Evolutionary conservation across 495 filamentous ascomycete genomes (phyloP), one percentile per base, ranked within the genome.

Genomic region (Hypoxylon fuscum): DNA sequence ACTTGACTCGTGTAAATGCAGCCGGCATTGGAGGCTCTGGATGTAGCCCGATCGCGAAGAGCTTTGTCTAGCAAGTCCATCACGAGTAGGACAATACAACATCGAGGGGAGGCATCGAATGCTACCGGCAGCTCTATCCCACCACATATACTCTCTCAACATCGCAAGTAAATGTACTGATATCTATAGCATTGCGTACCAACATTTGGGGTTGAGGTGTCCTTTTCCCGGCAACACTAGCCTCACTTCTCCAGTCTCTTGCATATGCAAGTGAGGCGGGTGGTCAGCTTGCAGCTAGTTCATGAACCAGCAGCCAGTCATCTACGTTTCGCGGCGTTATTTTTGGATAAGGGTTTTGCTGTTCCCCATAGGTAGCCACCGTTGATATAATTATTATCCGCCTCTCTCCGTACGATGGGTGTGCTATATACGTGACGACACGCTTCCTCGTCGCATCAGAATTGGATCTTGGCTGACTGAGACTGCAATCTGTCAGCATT

Each of bases 221-320:
- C 52, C 63, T 27, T 66, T 53, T 61, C 57, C 57, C 52, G 63
- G 62, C 41, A 66, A 29, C 52, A 61, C 42, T 61, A 61, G 63
- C 57, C 52, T 66, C 47, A 23, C 22, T 66, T 37, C 63, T 60
- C 63, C 46, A 57, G 41, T 66, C 46, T 62, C 52, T 49, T 66
- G 63, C 57, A 66, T 66, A 61, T 59, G 52, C 57, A 62, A 57
- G 63, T 59, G 57, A 66, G 57, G 53, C 57, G 57, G 63, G 51
- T 62, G 53, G 51, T 57, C 56, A 61, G 47, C 57, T 62, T 62
- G 51, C 52, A 62, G 51, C 37, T 61, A 41, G 43, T 47, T 44
- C 23, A 52, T 47, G 40, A 31, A n/a, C 11, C 27, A 25, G 15
- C 32, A 25, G 29, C 14, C 20, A 62, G 29, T 50, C 35, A 17